These are phyloP conservation scores for Podospora didyma DNA, from an alignment of 495 filamentous ascomycete genomes.

Conservation along the genomic window DNA sequence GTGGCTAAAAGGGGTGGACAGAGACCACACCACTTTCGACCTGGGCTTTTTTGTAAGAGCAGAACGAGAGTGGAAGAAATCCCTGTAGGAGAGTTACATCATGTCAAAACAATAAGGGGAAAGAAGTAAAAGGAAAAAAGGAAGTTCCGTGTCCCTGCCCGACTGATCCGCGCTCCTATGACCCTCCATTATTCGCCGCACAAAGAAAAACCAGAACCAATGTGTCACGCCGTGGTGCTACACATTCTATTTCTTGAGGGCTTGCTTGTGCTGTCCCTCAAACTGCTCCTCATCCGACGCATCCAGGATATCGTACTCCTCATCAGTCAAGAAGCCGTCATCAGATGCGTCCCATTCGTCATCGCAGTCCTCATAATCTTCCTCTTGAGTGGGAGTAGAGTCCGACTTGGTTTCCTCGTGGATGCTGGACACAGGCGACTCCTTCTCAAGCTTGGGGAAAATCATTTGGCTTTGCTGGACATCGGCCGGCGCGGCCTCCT, in stretches of 20 bases:
- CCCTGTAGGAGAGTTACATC: not conserved
- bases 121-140: not conserved
- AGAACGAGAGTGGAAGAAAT: not conserved
- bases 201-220: not conserved
- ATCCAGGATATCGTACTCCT: conserved; percentile 95
- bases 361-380: conserved; percentile 62
- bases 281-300: conserved; percentile 88
- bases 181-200: not conserved
- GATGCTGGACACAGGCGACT: conserved; percentile 78
- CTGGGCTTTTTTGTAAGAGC: not conserved
- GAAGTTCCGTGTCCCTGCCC: conserved; percentile 3
- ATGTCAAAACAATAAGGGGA: conserved; percentile 1
- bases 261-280: conserved; percentile 30
- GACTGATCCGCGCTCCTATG: conserved; percentile 2
- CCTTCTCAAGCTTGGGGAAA: conserved; percentile 94
- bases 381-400: conserved; percentile 31
- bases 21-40: no score
- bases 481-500: conserved; percentile 14
- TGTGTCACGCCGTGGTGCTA: not conserved
- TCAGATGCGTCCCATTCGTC: conserved; percentile 56
- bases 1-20: not conserved
- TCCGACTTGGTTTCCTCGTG: conserved; percentile 50
- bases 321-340: conserved; percentile 83
- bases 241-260: conserved; percentile 29
- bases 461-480: conserved; percentile 69